A percentile compares a stretch with the other conserved stretches of the same genome.
Evolutionary conservation across 768 basidiomycete species (phyloP).

Genomic region (Serpula lacrymans): DNA sequence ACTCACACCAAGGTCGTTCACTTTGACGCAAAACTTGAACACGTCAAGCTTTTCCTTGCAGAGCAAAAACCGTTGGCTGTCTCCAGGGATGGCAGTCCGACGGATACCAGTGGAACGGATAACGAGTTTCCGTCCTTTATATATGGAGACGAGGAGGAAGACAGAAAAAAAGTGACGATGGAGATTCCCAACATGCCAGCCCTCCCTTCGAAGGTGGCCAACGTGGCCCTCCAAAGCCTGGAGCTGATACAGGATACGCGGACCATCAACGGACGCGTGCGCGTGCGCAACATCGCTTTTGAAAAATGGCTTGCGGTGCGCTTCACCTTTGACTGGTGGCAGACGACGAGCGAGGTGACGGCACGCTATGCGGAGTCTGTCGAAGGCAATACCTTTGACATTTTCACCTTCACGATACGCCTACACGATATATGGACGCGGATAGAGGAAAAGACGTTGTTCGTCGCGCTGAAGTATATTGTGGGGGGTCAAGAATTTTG

Average conservation of each 20-base stretch:
- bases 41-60: constrained; percentile 91
- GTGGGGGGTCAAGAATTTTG: constrained; percentile 77
- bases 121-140: constrained; percentile 72
- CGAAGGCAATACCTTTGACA: constrained; percentile 46
- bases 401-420: constrained; percentile 74
- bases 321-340: constrained; percentile 94
- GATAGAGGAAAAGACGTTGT: constrained; percentile 81
- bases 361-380: constrained; percentile 59
- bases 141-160: constrained; percentile 41
- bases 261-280: constrained; percentile 67
- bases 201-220: constrained; percentile 32
- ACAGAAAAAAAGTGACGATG: constrained; percentile 49
- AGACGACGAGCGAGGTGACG: constrained; percentile 91
- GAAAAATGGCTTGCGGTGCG: constrained; percentile 84
- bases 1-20: constrained; percentile 81
- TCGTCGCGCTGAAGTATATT: constrained; percentile 71
- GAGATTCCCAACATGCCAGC: constrained; percentile 66
- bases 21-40: constrained; percentile 89
- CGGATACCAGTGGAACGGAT: constrained; percentile 77
- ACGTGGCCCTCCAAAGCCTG: constrained; percentile 55
- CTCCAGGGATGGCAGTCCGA: constrained; percentile 85
- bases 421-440: constrained; percentile 73
- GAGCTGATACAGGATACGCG: constrained; percentile 48
- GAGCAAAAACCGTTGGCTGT: constrained; percentile 96
- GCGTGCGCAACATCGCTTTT: constrained; percentile 83